Evolutionary conservation across 2,329 filamentous ascomycete genomes (phyloP), one percentile per base, ranked within the genome.

Genomic region (Claviceps cyperi): DNA sequence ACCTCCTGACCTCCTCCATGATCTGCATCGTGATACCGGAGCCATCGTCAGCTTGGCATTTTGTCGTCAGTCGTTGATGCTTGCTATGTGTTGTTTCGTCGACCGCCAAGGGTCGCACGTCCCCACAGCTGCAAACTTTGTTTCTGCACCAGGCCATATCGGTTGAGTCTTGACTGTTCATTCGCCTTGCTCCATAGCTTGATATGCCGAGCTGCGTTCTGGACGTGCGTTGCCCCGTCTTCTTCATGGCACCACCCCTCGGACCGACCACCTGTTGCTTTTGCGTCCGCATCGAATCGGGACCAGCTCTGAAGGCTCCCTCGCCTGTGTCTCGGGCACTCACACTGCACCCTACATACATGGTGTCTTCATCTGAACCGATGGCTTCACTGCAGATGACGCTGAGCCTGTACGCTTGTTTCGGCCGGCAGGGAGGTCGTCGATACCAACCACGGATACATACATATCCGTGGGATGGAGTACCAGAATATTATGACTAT

Each of bases 321-420:
- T 52, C 44, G 43, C 50, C 14, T 53, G 37, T 46, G 38, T 19
- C 35, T 52, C 7, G 39, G 43, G 21, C 47, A 17, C 24, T 50
- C 28, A 47, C 44, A 13, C 44, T 43, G 36, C 50, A 41, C 47
- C 50, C 28, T 49, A 39, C 49, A 38, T 32, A 28, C 28, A 32
- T 32, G 24, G 24, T 35, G 21, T 21, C n/a, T 32, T 24, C 24
- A 17, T 17, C 35, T 22, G 39, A 14, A 32, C 28, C 28, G 28
- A 32, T 32, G 28, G 9, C 19, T 41, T 22, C 19, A 19, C 38
- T 19, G 19, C 21, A 24, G 11, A 43, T 22, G 21, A 24, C 21
- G 40, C n/a, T 43, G 40, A n/a, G 39, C 22, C 22, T 41, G 13
- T 22, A 19, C 39, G 17, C 5, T 41, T 41, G 39, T 41, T 21